phyloP scores from a whole-genome alignment of 1,284 basidiomycete genomes.

The Puccinia triticina region DNA sequence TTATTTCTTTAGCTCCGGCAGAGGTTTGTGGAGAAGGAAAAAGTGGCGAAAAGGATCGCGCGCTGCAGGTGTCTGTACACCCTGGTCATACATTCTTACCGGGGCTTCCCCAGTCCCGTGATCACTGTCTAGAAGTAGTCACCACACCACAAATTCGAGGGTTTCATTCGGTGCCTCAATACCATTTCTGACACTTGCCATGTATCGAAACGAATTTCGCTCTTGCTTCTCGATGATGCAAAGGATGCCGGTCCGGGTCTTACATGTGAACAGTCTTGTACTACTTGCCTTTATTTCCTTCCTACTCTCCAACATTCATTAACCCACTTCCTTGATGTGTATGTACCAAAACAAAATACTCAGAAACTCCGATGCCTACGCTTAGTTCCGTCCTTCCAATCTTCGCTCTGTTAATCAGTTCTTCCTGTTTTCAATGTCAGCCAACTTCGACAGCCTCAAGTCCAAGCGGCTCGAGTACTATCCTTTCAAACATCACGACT shows the following conservation, averaged over 20 bases:
- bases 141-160: too few relatives aligned
- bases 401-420: neutral
- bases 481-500: constrained; percentile 7
- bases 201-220: neutral
- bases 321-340: neutral
- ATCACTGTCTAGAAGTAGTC: too few relatives aligned
- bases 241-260: neutral
- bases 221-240: neutral
- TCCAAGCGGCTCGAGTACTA: neutral
- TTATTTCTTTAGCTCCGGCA: too few relatives aligned
- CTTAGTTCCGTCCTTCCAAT: neutral
- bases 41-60: too few relatives aligned
- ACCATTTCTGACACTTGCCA: neutral
- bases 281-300: neutral
- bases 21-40: too few relatives aligned
- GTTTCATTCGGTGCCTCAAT: neutral
- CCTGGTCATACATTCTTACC: too few relatives aligned
- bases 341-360: neutral
- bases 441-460: neutral
- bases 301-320: neutral
- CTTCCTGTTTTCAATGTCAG: constrained; percentile 1
- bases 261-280: neutral
- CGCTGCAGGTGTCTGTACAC: too few relatives aligned
- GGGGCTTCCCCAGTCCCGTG: too few relatives aligned
- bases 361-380: neutral